Conservation (phyloP, 192 early-diverging fungal species). For the Backusella liffmaniae region DNA sequence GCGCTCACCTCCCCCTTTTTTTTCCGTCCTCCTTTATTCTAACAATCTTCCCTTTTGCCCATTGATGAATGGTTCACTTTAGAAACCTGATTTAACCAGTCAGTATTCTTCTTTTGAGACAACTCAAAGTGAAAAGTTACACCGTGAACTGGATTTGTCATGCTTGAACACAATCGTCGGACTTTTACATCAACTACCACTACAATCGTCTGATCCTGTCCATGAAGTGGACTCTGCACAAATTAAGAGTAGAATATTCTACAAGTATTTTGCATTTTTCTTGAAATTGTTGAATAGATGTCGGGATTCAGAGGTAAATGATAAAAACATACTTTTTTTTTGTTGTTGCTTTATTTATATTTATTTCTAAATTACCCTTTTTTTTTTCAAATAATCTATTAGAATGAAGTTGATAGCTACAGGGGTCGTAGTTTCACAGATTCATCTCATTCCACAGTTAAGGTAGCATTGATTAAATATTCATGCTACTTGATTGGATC, state of each 20-base stretch:
- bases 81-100: constrained; percentile 27
- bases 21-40: not conserved
- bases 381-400: not conserved
- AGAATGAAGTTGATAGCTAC: constrained; percentile 1
- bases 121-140: constrained; percentile 60
- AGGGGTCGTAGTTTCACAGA: not conserved
- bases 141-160: constrained; percentile 74
- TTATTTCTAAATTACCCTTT: not conserved
- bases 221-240: constrained; percentile 58
- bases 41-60: not conserved
- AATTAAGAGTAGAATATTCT: constrained; percentile 66
- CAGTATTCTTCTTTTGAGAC: constrained; percentile 35
- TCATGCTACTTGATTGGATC: not conserved
- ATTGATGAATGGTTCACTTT: not conserved
- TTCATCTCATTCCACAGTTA: not conserved
- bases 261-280: constrained; percentile 77
- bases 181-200: constrained; percentile 66
- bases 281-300: constrained; percentile 70
- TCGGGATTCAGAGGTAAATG: constrained; percentile 54
- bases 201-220: constrained; percentile 62
- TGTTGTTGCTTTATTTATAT: not conserved
- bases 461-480: not conserved
- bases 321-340: not conserved
- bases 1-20: not conserved
- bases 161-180: constrained; percentile 74